Conservation (phyloP, 768 basidiomycete species). For the Tubosaeta sp. region DNA sequence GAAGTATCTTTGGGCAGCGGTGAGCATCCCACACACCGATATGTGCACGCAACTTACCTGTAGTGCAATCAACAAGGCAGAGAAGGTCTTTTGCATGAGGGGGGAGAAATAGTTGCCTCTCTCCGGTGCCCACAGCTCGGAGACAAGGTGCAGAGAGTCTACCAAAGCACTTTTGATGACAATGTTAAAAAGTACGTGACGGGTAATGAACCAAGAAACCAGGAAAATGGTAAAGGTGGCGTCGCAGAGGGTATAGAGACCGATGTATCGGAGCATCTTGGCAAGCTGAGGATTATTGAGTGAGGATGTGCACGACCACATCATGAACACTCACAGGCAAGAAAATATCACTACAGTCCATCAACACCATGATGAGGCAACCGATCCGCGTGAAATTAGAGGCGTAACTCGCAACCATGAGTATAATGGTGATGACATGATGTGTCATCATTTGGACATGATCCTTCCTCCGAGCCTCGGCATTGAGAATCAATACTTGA, state of each 20-base stretch:
- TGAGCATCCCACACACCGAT: constrained; percentile 4
- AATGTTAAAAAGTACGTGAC: constrained; percentile 76
- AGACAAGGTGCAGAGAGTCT: constrained; percentile 46
- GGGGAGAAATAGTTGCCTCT: constrained; percentile 54
- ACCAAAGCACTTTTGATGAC: constrained; percentile 60
- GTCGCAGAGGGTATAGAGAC: constrained; percentile 63
- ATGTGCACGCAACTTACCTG: constrained; percentile 43
- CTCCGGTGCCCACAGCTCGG: constrained; percentile 56
- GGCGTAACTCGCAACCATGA: constrained; percentile 76
- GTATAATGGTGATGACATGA: constrained; percentile 81
- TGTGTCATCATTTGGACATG: constrained; percentile 96
- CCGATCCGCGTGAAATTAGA: constrained; percentile 87
- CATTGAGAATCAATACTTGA: constrained; percentile 87
- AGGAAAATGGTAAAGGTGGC: constrained; percentile 76
- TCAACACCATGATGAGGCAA: constrained; percentile 82
- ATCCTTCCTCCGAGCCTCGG: constrained; percentile 89
- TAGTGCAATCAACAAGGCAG: constrained; percentile 49
- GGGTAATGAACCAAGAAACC: constrained; percentile 85
- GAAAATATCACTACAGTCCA: constrained; percentile 94
- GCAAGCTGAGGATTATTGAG: constrained; percentile 54
- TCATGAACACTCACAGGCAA: constrained; percentile 62
- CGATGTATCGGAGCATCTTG: constrained; percentile 92
- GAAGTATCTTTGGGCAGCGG: constrained; percentile 49
- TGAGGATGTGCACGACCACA: background rate
- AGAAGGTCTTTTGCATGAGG: constrained; percentile 45